Base-by-base conservation (phyloP, 2,329 filamentous ascomycete species). In the Colletotrichum neosansevieriae region DNA sequence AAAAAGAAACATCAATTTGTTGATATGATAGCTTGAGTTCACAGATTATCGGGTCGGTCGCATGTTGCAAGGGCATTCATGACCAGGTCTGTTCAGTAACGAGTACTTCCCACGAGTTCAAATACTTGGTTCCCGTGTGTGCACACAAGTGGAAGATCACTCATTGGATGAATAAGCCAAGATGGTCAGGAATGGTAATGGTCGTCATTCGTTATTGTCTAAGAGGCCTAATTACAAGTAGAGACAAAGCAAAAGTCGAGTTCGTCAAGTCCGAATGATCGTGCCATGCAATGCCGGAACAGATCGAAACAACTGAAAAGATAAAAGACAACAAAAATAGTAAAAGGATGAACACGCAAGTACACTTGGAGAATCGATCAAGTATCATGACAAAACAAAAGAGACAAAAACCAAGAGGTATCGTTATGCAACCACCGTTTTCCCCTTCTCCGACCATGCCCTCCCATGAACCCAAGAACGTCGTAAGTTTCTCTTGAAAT, bases 401-500 rank as follows among this genome's bases (percentile, higher is more conserved):
- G 3, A 45, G 36, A 50, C 3, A 50, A 61, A 56, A 53, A 15
- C 32, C 44, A 57, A 65, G 32, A 63, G 61, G 65, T 68, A 68
- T 68, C 65, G 61, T 65, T 47, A 34, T 59, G 65, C 61, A 65
- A 38, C 63, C 42, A 45, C 19, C 54, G 13, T 42, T 19, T 24
- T 24, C 47, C 58, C 36, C 49, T 21, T 58, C 40, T 47, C 56
- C 66, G 32, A 62, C 42, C 59, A 24, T 47, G 32, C 57, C 44
- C 34, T 54, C 17, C 62, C 47, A 11, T 19, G 21, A 53, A 53
- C 45, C 47, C 40, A 21, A 54, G 59, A 40, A 29, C 53, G 34
- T 44, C 45, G n/a, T 53, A 51, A 44, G 36, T 77, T 53, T 61
- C 47, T 54, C 21, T n/a, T 54, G 15, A 54, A 12, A 54, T 19